phyloP scores from a whole-genome alignment of 192 early-diverging fungal genomes.

The Coemansia guatemalensis region DNA sequence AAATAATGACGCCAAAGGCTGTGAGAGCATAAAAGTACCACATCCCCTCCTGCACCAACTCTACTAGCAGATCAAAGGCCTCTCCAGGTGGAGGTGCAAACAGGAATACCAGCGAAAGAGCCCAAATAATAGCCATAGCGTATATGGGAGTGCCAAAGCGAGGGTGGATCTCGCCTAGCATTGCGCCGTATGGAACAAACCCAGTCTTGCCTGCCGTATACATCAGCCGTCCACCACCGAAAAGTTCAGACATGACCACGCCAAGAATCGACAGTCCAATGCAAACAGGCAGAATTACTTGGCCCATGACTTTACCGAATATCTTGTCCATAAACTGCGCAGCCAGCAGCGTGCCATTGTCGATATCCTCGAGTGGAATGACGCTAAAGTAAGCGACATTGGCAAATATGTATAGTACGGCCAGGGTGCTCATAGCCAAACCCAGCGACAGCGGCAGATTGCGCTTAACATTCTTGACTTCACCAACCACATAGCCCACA shows the following conservation, averaged over 20 bases:
- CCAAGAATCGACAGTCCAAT: constrained; percentile 57
- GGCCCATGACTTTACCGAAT: constrained; percentile 57
- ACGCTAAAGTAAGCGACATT: constrained; percentile 83
- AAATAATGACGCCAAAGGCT: constrained; percentile 54
- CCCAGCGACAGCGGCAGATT: constrained; percentile 74
- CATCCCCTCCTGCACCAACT: constrained; percentile 58
- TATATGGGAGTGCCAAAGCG: constrained; percentile 52
- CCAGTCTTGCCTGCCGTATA: constrained; percentile 54
- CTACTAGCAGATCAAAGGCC: constrained; percentile 60
- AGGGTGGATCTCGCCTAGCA: constrained; percentile 49
- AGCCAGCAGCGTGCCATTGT: constrained; percentile 62
- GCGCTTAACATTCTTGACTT: constrained; percentile 76
- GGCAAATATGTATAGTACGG: constrained; percentile 70
- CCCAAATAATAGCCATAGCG: constrained; percentile 50
- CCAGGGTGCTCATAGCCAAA: constrained; percentile 70
- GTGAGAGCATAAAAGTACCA: constrained; percentile 61
- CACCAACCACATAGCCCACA: constrained; percentile 76
- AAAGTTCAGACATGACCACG: constrained; percentile 55
- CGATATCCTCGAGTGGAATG: constrained; percentile 65
- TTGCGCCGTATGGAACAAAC: constrained; percentile 53
- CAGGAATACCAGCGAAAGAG: constrained; percentile 49
- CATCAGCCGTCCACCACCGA: constrained; percentile 55
- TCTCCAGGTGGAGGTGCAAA: constrained; percentile 55
- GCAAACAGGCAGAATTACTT: constrained; percentile 53
- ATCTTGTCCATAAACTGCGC: constrained; percentile 58